Conservation (phyloP, 2,329 filamentous ascomycete species). For the Ceratocystis albifundus region DNA sequence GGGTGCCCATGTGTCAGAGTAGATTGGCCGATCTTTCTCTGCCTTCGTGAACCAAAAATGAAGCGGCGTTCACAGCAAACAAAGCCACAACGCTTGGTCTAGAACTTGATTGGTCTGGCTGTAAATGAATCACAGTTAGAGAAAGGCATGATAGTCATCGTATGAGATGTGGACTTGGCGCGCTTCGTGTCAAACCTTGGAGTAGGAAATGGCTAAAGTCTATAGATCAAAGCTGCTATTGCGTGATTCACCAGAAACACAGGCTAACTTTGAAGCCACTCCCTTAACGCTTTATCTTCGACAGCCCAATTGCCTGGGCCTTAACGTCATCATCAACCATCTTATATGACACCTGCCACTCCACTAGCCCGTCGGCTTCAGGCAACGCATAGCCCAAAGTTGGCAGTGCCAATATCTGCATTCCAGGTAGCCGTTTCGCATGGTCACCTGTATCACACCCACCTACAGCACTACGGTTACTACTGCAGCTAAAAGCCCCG, state of each 20-base stretch:
- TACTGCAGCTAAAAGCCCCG: constrained; percentile 1
- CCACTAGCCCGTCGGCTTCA: constrained; percentile 38
- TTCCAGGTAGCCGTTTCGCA: constrained; percentile 23
- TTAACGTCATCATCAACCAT: constrained; percentile 37
- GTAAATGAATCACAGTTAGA: too few relatives aligned
- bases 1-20: too few relatives aligned
- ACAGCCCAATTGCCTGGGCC: constrained; percentile 6
- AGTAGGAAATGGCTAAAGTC: too few relatives aligned
- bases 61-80: too few relatives aligned
- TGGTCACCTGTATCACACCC: not conserved
- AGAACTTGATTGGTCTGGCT: too few relatives aligned
- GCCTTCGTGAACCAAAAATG: too few relatives aligned
- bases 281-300: not conserved
- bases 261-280: not conserved
- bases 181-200: too few relatives aligned
- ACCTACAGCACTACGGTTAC: not conserved
- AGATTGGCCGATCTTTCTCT: too few relatives aligned
- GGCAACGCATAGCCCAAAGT: constrained; percentile 41
- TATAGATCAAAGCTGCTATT: not conserved
- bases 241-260: not conserved
- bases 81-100: too few relatives aligned
- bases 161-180: too few relatives aligned
- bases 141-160: too few relatives aligned
- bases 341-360: constrained; percentile 41
- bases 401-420: constrained; percentile 42